These are phyloP conservation scores for Phytomonas sp. DNA, from an alignment of 208 protist species.

Conservation along the genomic window DNA sequence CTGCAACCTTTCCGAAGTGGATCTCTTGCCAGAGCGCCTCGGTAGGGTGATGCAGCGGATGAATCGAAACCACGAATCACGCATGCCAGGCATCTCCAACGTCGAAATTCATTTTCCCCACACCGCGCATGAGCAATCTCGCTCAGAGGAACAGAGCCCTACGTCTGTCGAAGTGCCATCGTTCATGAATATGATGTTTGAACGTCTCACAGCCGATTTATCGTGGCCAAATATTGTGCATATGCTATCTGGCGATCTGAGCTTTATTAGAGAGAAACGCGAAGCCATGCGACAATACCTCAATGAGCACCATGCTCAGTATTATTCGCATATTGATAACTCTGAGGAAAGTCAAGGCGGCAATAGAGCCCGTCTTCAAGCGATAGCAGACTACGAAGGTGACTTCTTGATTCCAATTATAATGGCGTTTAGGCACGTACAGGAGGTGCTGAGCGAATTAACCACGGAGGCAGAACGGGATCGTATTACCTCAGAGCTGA, in stretches of 20 bases:
- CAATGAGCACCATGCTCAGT: background rate
- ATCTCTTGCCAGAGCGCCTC: slow-evolving; percentile 42
- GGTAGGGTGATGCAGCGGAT: slow-evolving; percentile 26
- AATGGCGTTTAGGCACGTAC: background rate
- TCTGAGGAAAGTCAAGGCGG: background rate
- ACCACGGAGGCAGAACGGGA: background rate
- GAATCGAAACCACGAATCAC: background rate
- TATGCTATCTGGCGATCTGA: background rate
- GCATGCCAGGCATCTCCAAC: background rate
- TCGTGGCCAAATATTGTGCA: background rate
- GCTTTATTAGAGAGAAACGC: background rate
- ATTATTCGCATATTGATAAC: background rate
- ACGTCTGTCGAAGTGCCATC: background rate
- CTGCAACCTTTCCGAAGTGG: slow-evolving; percentile 52
- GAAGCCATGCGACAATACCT: background rate
- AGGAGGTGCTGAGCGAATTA: background rate
- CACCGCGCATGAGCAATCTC: background rate
- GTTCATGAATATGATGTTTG: background rate
- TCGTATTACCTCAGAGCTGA: background rate
- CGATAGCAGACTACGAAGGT: background rate
- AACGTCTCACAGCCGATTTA: background rate
- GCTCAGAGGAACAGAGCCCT: background rate
- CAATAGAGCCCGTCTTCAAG: background rate
- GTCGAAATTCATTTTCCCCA: slow-evolving; percentile 8
- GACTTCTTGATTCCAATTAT: background rate